A percentile compares a stretch with the other conserved stretches of the same genome.
These are phyloP conservation scores for Artemisia argyi DNA, from an alignment of 129 eudicot species.

Conservation along the genomic window DNA sequence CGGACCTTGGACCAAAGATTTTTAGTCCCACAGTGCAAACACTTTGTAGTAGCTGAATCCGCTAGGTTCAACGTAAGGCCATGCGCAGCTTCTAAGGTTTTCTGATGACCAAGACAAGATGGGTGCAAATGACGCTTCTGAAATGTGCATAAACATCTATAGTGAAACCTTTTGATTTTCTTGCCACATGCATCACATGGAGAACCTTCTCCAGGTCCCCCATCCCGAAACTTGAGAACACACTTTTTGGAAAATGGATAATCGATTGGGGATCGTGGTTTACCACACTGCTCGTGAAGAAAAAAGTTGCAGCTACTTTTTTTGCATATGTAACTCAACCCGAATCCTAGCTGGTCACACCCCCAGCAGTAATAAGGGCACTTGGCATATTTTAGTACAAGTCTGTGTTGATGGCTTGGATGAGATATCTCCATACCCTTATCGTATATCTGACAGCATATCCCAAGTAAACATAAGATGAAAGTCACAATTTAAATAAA, in stretches of 20 bases:
- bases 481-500: not conserved
- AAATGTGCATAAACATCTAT: slow-evolving; percentile 19
- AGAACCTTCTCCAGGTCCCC: slow-evolving; percentile 9
- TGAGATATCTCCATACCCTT: slow-evolving; percentile 13
- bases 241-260: slow-evolving; percentile 24
- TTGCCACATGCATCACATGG: slow-evolving; percentile 30
- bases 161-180: slow-evolving; percentile 22
- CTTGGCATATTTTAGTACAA: slow-evolving; percentile 1
- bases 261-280: not conserved
- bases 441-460: not conserved
- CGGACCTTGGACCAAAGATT: slow-evolving; percentile 16
- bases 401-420: slow-evolving; percentile 22
- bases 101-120: slow-evolving; percentile 7
- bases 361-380: slow-evolving; percentile 29
- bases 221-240: slow-evolving; percentile 6
- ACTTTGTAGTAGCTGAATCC: slow-evolving; percentile 16
- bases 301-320: slow-evolving; percentile 24
- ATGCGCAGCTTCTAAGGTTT: slow-evolving; percentile 1
- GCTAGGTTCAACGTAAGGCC: slow-evolving; percentile 18
- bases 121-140: slow-evolving; percentile 27
- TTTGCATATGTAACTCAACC: slow-evolving; percentile 17
- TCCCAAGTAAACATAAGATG: not conserved
- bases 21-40: slow-evolving; percentile 31
- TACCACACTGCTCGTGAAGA: slow-evolving; percentile 22
- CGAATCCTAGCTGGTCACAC: slow-evolving; percentile 31